Conservation (phyloP, 2,329 filamentous ascomycete species). For the Teratosphaeria zuluensis region DNA sequence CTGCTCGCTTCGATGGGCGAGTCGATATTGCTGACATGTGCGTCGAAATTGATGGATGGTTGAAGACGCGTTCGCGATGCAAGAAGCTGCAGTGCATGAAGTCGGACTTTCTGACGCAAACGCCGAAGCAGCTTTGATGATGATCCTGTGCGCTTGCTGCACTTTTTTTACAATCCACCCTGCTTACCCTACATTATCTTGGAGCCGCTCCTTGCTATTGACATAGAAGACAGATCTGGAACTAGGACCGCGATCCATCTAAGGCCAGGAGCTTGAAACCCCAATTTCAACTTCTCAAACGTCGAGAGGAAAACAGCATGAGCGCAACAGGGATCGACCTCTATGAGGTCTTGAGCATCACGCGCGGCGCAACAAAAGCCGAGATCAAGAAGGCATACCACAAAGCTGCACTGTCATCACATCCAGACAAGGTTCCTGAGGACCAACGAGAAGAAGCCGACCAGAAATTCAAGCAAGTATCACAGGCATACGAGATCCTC, state of each 20-base stretch:
- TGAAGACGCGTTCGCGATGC: not conserved
- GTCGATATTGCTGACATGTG: not conserved
- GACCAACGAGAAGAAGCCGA: constrained; percentile 77
- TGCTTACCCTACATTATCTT: not conserved
- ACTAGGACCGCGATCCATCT: too few relatives aligned
- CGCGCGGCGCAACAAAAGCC: constrained; percentile 59
- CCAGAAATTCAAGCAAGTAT: constrained; percentile 83
- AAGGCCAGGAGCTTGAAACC: not conserved
- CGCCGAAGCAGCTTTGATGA: not conserved
- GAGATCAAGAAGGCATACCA: constrained; percentile 95
- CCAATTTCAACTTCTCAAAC: not conserved
- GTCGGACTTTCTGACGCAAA: not conserved
- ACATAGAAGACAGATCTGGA: not conserved
- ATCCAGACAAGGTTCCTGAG: constrained; percentile 92
- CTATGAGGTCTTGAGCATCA: constrained; percentile 66
- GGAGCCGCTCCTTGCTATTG: not conserved
- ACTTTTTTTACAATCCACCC: not conserved
- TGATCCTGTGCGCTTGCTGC: not conserved
- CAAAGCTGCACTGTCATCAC: constrained; percentile 73
- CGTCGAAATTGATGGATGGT: not conserved
- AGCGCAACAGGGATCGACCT: constrained; percentile 35
- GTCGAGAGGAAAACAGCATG: constrained; percentile 7
- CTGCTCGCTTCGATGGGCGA: not conserved
- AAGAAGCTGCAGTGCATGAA: not conserved
- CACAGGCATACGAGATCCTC: constrained; percentile 95